Base-by-base conservation (phyloP, 2,329 filamentous ascomycete genomes). In the Drechslerella stenobrocha region DNA sequence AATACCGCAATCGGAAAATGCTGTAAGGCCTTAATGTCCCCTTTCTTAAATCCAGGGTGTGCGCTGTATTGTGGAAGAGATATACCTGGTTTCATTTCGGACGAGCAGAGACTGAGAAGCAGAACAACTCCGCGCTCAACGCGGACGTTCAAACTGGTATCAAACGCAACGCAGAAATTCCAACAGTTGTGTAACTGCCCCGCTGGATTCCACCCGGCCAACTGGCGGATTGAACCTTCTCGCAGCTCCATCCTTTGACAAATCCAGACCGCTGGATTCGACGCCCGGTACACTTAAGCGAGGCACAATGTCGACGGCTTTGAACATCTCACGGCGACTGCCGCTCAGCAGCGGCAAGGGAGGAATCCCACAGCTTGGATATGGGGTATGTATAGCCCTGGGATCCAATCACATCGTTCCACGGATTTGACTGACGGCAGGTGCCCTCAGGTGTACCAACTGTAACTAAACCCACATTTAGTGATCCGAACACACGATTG, bases 331-430 rank as follows among this genome's bases (percentile, higher is more conserved):
- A 23, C 55, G 63, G 24, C 63, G 55, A 6, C 45, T 67, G 3
- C 50, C 55, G 2, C 35, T 67, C 15, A 56, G 50, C 30, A n/a
- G 63, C 15, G 63, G 55, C 8, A 67, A 60, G 35, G 63, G 63
- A 15, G 24, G 44, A 5, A 67, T 67, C 34, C 63, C 63, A 24
- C 63, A 67, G 45, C 55, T 67, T 15, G 63, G 63, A 48, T 67
- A 67, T 32, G 63, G 63, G 3, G 63, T 67, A 52, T 34, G 55
- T 26, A 48, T 44, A 0, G 1, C 20, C 11, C 2, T 48, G 4
- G 7, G 2, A 2, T 5, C 11, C 22, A n/a, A 28, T 5, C 15
- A 20, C 15, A 5, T 40, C 22, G 22, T 20, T 1, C 28, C 13
- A n/a, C 32, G 23, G 9, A 15, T 5, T 26, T 24, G 5, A 20